Evolutionary conservation across 768 basidiomycete genomes (phyloP).

Genomic region (Pulveroboletus sp.): DNA sequence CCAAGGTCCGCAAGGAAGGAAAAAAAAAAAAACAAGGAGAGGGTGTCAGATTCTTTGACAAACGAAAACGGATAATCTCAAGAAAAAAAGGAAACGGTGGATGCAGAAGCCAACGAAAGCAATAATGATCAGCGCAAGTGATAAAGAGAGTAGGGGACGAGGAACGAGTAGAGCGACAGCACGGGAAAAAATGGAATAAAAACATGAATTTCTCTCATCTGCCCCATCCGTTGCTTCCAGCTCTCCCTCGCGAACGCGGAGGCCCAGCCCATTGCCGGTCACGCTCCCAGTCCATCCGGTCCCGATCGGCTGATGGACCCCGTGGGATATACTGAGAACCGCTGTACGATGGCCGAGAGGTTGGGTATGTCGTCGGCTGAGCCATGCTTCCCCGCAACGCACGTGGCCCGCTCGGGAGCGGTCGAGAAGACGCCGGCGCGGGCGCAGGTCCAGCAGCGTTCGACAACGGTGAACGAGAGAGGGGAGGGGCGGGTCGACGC

Average conservation of each 20-base stretch:
- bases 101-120: slow-evolving; percentile 18
- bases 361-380: slow-evolving; percentile 18
- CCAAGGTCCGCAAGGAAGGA: neutral
- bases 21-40: neutral
- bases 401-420: slow-evolving; percentile 38
- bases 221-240: slow-evolving; percentile 36
- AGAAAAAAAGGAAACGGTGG: neutral
- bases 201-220: slow-evolving; percentile 13
- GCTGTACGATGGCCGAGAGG: slow-evolving; percentile 19
- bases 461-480: slow-evolving; percentile 29
- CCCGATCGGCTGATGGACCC: slow-evolving; percentile 51
- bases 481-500: slow-evolving; percentile 30
- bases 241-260: slow-evolving; percentile 30
- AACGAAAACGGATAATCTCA: slow-evolving; percentile 12
- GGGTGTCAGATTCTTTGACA: no score
- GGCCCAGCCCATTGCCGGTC: slow-evolving; percentile 34
- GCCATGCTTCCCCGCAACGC: slow-evolving; percentile 33
- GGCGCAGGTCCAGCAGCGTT: slow-evolving; percentile 18
- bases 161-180: slow-evolving; percentile 7
- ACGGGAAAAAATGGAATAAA: slow-evolving; percentile 10
- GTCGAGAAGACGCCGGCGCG: slow-evolving; percentile 29
- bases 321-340: slow-evolving; percentile 41
- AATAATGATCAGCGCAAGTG: slow-evolving; percentile 32
- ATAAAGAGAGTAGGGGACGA: neutral
- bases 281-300: slow-evolving; percentile 44